Evolutionary conservation across 2,329 filamentous ascomycete genomes (phyloP), one percentile per base, ranked within the genome.

Genomic region (Ophiostoma australiae): DNA sequence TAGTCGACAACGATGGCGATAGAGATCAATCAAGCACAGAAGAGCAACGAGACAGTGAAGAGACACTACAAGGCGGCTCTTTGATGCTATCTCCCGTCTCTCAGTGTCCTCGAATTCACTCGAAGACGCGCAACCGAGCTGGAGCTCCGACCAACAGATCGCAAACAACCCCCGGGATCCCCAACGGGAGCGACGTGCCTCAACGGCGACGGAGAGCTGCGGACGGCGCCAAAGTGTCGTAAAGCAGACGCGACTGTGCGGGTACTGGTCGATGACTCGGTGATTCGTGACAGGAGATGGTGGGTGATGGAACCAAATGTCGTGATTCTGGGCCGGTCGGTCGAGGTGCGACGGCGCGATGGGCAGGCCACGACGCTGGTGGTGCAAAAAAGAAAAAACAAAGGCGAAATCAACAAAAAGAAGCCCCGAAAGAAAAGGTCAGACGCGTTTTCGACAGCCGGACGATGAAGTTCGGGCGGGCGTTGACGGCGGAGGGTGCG

Each of bases 401-500:
- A 67, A 69, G 39, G 41, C 10, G 35, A 66, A 70, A 61, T 48
- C 44, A 63, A 37, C 65, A 70, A 15, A 58, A 58, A 80, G 79
- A 80, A 23, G 20, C 66, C 23, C 13, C 39, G 66, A 8, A 39
- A 44, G 23, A 20, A 20, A 81, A 82, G 82, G 81, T 79, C 80
- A 80, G 84, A 84, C 83, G 83, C 85, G 86, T 82, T 82, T 81
- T 80, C 79, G 15, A 39, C 66, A 27, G 23, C 35, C 66, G 39
- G 35, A 67, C 81, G 82, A 83, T 85, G 81, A 81, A 81, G 82
- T 65, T 63, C 33, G 68, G 69, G 68, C 71, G 71, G 68, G 27
- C 20, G 69, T 17, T 31, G 48, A 55, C 20, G 48, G 58, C 20
- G 67, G 39, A 35, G n/a, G 48, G 69, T 23, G 6, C 69, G 67